These are phyloP conservation scores for Bocquillonia castaneifolia DNA, from an alignment of 441 rosid genomes.

Conservation along the genomic window DNA sequence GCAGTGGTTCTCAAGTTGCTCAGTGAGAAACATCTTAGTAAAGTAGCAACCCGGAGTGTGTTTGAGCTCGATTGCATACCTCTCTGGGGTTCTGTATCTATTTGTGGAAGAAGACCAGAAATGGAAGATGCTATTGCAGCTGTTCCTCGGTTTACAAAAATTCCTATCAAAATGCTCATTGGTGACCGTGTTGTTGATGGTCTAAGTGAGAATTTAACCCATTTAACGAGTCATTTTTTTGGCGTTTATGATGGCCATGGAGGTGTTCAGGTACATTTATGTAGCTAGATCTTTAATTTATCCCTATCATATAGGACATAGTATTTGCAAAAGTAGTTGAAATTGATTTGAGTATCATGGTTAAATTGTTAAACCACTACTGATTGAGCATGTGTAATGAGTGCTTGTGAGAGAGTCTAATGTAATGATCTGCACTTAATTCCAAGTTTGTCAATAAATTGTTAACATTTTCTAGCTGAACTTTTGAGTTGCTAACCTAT, in stretches of 20 bases:
- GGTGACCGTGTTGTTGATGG: slow-evolving; percentile 51
- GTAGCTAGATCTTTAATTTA: slow-evolving; percentile 4
- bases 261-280: slow-evolving; percentile 68
- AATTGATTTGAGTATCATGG: not conserved
- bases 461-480: not conserved
- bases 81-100: slow-evolving; percentile 73
- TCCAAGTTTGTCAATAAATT: not conserved
- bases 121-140: slow-evolving; percentile 78
- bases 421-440: not conserved
- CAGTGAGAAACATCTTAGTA: slow-evolving; percentile 36
- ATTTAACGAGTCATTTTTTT: slow-evolving; percentile 66
- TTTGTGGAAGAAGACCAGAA: slow-evolving; percentile 72
- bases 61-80: slow-evolving; percentile 77
- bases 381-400: not conserved
- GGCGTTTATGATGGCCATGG: slow-evolving; percentile 98
- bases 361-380: not conserved
- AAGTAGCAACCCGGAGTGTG: slow-evolving; percentile 51
- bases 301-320: not conserved
- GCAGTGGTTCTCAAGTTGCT: slow-evolving; percentile 63
- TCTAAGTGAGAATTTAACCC: slow-evolving; percentile 52
- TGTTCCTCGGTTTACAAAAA: slow-evolving; percentile 55
- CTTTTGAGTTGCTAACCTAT: not conserved
- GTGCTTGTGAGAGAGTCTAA: not conserved
- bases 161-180: slow-evolving; percentile 78
- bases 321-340: slow-evolving; percentile 3